Base-by-base conservation (phyloP, 768 basidiomycete species). In the Hemileccinum impolitum region DNA sequence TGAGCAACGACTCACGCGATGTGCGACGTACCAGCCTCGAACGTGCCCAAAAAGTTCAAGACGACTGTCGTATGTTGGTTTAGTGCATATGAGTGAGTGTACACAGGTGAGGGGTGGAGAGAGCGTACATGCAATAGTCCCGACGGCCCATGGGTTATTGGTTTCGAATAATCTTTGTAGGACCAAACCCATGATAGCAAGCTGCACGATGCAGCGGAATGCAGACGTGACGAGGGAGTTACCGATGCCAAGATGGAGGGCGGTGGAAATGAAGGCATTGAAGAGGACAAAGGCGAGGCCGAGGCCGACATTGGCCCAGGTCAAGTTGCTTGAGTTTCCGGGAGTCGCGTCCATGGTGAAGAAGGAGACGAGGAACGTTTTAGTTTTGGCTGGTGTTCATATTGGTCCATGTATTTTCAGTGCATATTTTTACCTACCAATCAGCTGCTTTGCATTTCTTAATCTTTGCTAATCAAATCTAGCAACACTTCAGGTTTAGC, bases 261-360 rank as follows among this genome's bases (percentile, higher is more conserved):
- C 54, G 6, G 74, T 69, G 2, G 91, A 92, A 6, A 92, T 52
- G 19, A 79, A 52, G 6, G 84, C 78, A 69, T 91, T 80, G 62
- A 93, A 78, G 34, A 82, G 61, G 60, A 94, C 80, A 66, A 94
- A 94, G 3, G 77, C 67, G 58, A 93, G 76, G 0, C 81, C 88
- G 48, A 93, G 74, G 25, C 72, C 78, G 46, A 94, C 87, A 60
- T 93, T 90, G n/a, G 65, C 51, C 86, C 86, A 92, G 31, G 70
- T 72, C 39, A 93, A 67, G 47, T 72, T 57, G 23, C 69, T 59
- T 0, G 45, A 35, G 19, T 31, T 51, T 21, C 46, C 39, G 14
- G 64, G 59, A 6, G 60, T 28, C 15, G 52, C 36, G 36, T 71
- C 72, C 73, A 73, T 73, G 51, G 26, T 9, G 15, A 14, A 25